Evolutionary conservation across 768 basidiomycete species (phyloP), one percentile per base, ranked within the genome.

Genomic region (Rhizopogon roseolus): DNA sequence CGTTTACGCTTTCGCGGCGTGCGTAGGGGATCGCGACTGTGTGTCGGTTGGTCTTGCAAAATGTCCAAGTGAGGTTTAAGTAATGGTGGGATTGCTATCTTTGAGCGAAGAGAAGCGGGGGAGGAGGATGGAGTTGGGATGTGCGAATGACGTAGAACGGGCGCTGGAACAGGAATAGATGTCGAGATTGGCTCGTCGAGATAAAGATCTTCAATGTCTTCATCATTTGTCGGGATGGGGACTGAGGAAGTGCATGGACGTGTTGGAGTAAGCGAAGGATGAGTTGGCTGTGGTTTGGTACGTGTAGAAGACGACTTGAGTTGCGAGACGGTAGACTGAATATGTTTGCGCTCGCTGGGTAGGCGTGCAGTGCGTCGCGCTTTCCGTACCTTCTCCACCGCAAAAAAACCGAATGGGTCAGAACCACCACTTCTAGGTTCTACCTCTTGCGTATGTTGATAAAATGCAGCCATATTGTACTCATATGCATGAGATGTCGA

Each of bases 361-460:
- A 49, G 57, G 1, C 34, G 34, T n/a, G 49, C 50, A 5, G 62
- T 57, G 6, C 79, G 77, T 40, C 74, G 68, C 1, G 65, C 72
- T 59, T 78, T 80, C 56, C 82, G 62, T 46, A 74, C 77, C 49
- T 71, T 72, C 62, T 84, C 81, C 0, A 80, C 72, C 16, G 81
- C 78, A 32, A 81, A 69, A 56, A 84, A 82, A 0, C 81, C 82
- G 55, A 84, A 84, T 0, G 81, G 81, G 55, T 84, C 81, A 0
- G 79, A 79, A 38, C 64, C 67, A 9, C 32, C 32, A 46, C 32
- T 46, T 46, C 45, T 46, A 46, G 19, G 32, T 5, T 46, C 32
- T 17, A 46, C 19, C 7, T 46, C 45, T 19, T 64, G 66, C 6
- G 60, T 48, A 4, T 43, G 64, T 41, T 60, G 57, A 5, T 68